Conservation (phyloP, 2,329 filamentous ascomycete genomes). For the Clonostachys chloroleuca region DNA sequence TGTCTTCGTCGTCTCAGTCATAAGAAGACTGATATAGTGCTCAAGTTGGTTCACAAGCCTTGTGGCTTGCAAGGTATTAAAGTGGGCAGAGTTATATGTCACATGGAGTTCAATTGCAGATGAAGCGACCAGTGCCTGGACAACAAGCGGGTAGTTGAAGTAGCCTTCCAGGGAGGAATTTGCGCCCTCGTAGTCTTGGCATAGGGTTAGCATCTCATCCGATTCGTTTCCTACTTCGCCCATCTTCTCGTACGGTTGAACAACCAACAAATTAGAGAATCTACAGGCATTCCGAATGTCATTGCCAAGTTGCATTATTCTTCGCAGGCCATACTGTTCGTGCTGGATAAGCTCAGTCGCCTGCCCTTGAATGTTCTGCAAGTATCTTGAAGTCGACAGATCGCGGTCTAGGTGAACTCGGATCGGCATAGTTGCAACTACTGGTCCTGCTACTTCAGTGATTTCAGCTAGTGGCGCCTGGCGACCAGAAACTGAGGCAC, state of each 20-base stretch:
- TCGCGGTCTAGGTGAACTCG: conserved; percentile 3
- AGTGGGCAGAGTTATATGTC: conserved; percentile 2
- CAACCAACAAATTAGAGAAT: conserved; percentile 9
- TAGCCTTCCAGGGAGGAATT: background rate
- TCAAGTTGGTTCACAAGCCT: background rate
- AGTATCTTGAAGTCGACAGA: background rate
- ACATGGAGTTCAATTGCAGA: conserved; percentile 1
- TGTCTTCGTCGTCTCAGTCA: background rate
- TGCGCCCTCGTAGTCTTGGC: background rate
- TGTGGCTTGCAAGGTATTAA: conserved; percentile 1
- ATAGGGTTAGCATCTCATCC: no score
- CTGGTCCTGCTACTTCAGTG: conserved; percentile 9
- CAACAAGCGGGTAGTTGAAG: conserved; percentile 5
- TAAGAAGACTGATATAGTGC: background rate
- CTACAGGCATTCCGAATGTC: conserved; percentile 5
- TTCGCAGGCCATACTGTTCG: conserved; percentile 11
- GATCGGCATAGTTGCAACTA: conserved; percentile 10
- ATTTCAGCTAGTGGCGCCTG: conserved; percentile 11
- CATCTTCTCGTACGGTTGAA: conserved; percentile 3
- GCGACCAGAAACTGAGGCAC: conserved; percentile 9
- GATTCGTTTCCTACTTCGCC: background rate
- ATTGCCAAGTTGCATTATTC: conserved; percentile 7
- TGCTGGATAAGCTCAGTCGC: conserved; percentile 5
- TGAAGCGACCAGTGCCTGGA: background rate
- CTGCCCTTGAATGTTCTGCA: conserved; percentile 5